phyloP scores from a whole-genome alignment of 1,284 basidiomycete genomes.

The Coniferiporia weirii region DNA sequence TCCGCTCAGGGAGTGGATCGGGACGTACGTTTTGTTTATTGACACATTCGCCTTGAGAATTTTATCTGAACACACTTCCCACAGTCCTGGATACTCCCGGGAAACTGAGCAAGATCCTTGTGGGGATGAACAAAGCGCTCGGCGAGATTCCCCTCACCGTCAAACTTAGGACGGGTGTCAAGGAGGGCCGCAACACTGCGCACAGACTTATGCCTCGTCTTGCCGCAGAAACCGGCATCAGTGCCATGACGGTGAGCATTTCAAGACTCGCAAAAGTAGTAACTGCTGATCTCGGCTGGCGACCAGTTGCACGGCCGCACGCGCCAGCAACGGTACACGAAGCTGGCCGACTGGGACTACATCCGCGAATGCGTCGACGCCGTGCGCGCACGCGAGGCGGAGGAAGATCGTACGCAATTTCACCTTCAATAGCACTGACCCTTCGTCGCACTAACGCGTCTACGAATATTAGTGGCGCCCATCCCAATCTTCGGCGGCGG shows the following conservation, averaged over 20 bases:
- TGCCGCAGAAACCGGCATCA: slow-evolving; percentile 72
- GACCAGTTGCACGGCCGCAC: slow-evolving; percentile 87
- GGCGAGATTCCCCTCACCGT: slow-evolving; percentile 95
- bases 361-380: slow-evolving; percentile 83
- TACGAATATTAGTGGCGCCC: slow-evolving; percentile 52
- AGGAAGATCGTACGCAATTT: slow-evolving; percentile 60
- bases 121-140: slow-evolving; percentile 89
- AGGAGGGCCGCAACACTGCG: slow-evolving; percentile 79
- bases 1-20: slow-evolving; percentile 86
- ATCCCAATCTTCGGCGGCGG: slow-evolving; percentile 96
- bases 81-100: slow-evolving; percentile 79
- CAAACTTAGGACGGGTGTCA: slow-evolving; percentile 90
- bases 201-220: slow-evolving; percentile 90
- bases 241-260: slow-evolving; percentile 69
- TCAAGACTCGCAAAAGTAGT: background rate
- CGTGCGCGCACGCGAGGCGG: slow-evolving; percentile 73
- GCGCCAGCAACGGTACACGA: slow-evolving; percentile 85
- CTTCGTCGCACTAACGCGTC: slow-evolving; percentile 9
- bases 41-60: background rate
- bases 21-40: slow-evolving; percentile 52
- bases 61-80: slow-evolving; percentile 15
- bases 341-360: slow-evolving; percentile 87
- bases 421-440: background rate
- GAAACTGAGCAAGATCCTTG: slow-evolving; percentile 81
- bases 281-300: background rate